Conservation (phyloP, 106 monocot genomes). For the Gastrodia elata region DNA sequence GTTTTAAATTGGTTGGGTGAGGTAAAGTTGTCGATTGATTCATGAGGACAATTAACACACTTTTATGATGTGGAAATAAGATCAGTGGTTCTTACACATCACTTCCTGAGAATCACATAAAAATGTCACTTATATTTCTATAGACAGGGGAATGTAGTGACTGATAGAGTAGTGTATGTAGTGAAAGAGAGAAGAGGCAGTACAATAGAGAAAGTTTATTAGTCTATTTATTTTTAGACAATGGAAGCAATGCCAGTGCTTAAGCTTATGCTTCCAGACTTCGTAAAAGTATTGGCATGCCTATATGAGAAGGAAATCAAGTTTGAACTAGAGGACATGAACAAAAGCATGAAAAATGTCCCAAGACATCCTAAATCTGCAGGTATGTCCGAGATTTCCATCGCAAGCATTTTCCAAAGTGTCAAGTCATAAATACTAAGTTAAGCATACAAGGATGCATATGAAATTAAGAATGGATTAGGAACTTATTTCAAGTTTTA, state of each 20-base stretch:
- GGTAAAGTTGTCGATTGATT: no score
- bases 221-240: no score
- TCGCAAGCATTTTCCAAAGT: not conserved
- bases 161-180: not conserved
- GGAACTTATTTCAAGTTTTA: not conserved
- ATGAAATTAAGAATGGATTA: not conserved
- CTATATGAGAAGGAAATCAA: slow-evolving; percentile 55
- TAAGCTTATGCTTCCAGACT: slow-evolving; percentile 43
- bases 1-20: no score
- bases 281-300: slow-evolving; percentile 63
- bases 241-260: slow-evolving; percentile 18
- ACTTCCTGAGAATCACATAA: no score
- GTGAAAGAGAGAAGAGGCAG: not conserved
- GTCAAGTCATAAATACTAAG: no score
- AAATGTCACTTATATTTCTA: no score
- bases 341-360: slow-evolving; percentile 20
- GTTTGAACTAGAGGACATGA: slow-evolving; percentile 35
- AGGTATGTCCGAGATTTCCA: slow-evolving; percentile 14
- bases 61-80: no score
- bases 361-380: slow-evolving; percentile 43
- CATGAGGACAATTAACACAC: no score
- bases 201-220: no score
- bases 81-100: no score
- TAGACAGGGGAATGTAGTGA: not conserved
- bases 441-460: no score